Conservation (phyloP, 441 rosid species). For the Cnidoscolus chayamansa region DNA sequence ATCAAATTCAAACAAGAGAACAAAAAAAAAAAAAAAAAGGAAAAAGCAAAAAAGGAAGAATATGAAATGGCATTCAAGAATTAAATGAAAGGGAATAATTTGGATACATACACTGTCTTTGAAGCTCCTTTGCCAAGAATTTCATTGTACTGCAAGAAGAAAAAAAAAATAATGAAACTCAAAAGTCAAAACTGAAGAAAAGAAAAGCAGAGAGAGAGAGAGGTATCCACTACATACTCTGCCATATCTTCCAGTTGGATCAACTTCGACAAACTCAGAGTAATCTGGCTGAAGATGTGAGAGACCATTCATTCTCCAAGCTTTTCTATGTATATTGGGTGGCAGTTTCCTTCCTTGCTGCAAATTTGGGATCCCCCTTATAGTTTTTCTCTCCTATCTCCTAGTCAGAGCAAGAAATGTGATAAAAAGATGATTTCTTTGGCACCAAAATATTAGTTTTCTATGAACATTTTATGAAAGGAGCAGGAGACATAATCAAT, state of each 20-base stretch:
- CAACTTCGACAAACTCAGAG: slow-evolving; percentile 91
- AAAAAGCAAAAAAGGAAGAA: slow-evolving; percentile 19
- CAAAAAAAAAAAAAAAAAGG: not conserved
- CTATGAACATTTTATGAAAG: not conserved
- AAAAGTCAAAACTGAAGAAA: slow-evolving; percentile 22
- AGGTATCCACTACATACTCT: slow-evolving; percentile 42
- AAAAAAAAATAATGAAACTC: not conserved
- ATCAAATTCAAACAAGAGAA: slow-evolving; percentile 17
- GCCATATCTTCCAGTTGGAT: slow-evolving; percentile 99
- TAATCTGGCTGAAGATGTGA: slow-evolving; percentile 38
- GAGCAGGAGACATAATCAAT: slow-evolving; percentile 20
- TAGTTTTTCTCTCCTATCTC: not conserved
- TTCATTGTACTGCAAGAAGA: slow-evolving; percentile 66
- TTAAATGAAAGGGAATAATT: slow-evolving; percentile 11
- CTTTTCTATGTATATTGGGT: slow-evolving; percentile 10
- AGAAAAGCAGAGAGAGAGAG: not conserved
- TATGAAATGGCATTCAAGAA: slow-evolving; percentile 34
- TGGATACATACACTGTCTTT: slow-evolving; percentile 72
- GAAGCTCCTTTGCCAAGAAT: slow-evolving; percentile 94
- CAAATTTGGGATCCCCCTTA: slow-evolving; percentile 20
- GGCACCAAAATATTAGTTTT: not conserved
- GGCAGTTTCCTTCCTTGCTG: slow-evolving; percentile 1
- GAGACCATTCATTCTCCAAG: slow-evolving; percentile 51
- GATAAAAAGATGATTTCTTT: slow-evolving; percentile 13
- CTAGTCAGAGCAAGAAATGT: slow-evolving; percentile 18